Percentiles rank a stretch among this genome's conserved stretches.
phyloP scores from a whole-genome alignment of 1,284 basidiomycete species.

The Rhizoctonia solani region DNA sequence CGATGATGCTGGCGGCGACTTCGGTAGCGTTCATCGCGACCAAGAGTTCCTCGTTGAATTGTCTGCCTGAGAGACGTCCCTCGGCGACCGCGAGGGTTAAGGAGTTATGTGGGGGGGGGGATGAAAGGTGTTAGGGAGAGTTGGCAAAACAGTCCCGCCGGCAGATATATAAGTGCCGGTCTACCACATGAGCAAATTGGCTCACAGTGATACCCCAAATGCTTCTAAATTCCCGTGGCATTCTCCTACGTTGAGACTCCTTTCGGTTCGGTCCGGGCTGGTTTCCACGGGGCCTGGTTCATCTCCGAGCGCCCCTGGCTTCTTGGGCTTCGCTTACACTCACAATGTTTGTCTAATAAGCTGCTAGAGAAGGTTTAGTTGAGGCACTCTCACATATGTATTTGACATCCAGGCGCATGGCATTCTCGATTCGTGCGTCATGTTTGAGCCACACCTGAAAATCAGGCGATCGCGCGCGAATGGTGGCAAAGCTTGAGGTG shows the following conservation, averaged over 20 bases:
- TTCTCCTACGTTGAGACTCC: not conserved
- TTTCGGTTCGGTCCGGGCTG: too few relatives aligned
- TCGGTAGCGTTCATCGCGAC: too few relatives aligned
- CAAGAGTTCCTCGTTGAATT: too few relatives aligned
- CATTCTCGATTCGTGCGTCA: too few relatives aligned
- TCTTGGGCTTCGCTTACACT: not conserved
- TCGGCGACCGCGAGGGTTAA: not conserved
- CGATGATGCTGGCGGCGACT: too few relatives aligned
- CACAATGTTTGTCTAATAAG: too few relatives aligned
- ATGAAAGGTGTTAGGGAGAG: not conserved
- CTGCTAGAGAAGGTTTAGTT: not conserved
- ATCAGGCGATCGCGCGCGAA: too few relatives aligned
- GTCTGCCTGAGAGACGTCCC: too few relatives aligned
- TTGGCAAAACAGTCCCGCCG: not conserved
- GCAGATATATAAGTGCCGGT: not conserved
- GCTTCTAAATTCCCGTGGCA: not conserved
- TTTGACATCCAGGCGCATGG: too few relatives aligned
- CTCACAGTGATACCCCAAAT: not conserved
- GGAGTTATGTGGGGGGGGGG: not conserved
- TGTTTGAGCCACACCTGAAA: too few relatives aligned
- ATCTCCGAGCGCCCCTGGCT: not conserved
- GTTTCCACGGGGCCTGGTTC: not conserved
- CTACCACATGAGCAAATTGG: not conserved
- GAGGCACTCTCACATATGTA: too few relatives aligned
- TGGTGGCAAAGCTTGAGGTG: too few relatives aligned